These are phyloP conservation scores for Cydonia oblonga DNA, from an alignment of 331 rosid species.

Conservation along the genomic window DNA sequence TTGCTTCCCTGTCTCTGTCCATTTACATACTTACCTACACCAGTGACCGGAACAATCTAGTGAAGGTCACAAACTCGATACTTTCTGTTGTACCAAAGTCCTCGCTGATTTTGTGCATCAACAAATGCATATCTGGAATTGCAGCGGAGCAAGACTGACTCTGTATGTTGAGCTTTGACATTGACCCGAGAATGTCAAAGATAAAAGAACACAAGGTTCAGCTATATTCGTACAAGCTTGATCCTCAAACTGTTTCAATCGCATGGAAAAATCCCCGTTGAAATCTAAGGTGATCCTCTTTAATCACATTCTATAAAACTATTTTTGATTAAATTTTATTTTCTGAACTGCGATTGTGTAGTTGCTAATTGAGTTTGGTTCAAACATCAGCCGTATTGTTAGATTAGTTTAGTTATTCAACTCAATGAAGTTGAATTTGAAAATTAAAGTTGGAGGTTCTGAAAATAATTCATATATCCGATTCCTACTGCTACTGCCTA, in stretches of 20 bases:
- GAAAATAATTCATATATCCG: too few relatives aligned
- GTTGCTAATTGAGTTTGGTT: not conserved
- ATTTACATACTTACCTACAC: too few relatives aligned
- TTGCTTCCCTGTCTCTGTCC: too few relatives aligned
- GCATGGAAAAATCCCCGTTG: not conserved
- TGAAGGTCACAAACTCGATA: too few relatives aligned
- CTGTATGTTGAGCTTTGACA: conserved; percentile 41
- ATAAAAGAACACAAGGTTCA: not conserved
- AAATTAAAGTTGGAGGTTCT: not conserved
- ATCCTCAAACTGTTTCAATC: not conserved
- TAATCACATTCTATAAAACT: not conserved
- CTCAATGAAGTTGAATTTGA: too few relatives aligned
- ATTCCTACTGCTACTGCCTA: too few relatives aligned
- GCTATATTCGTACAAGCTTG: too few relatives aligned
- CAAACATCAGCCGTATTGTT: not conserved
- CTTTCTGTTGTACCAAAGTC: too few relatives aligned
- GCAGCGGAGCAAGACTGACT: conserved; percentile 68
- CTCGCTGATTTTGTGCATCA: too few relatives aligned
- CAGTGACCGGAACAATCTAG: too few relatives aligned
- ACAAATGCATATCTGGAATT: conserved; percentile 3
- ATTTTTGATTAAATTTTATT: not conserved
- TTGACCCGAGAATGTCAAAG: too few relatives aligned
- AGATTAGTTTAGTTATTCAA: too few relatives aligned
- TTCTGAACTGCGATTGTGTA: not conserved
- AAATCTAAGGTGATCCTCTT: not conserved